Base-by-base conservation (phyloP, 257 asterid genomes). In the Ilex aquifolium region DNA sequence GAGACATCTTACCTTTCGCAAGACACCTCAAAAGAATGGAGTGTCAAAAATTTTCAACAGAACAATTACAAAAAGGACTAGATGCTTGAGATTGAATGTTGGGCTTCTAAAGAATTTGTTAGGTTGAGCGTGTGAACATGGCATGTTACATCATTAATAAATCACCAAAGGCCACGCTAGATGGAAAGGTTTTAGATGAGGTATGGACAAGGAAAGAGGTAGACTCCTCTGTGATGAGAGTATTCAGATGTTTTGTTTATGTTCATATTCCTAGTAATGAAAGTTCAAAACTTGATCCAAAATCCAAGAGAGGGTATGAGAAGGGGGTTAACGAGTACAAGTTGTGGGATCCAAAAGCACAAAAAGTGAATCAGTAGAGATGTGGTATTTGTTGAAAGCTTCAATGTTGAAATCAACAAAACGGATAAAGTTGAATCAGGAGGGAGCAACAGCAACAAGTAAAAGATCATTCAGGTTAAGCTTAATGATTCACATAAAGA, bases 101-200 rank as follows among this genome's bases (percentile, higher is more conserved):
- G 27, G 27, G 27, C 27, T 21, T 21, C 27, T 21, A 21, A 21
- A 21, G 27, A 21, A 21, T 21, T 21, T 21, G 0, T 21, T 21
- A 21, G 27, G 27, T 21, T 1, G 27, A 21, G 27, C 27, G 27
- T 21, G 27, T 21, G 27, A 21, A 21, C 27, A 21, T 29, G 49
- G 16, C 67, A 13, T 17, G 40, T 10, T 63, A 27, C 59, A 30
- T 63, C 59, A 63, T 30, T 42, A 49, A 51, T n/a, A 49, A 30
- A 11, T 21, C 56, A 48, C 67, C 67, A 7, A 27, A 29, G 29
- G 50, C 16, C 12, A 6, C 67, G 30, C 58, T 30, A 1, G 49
- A 51, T 13, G n/a, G 7, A 2, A 50, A 32, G 14, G 9, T 21
- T 1, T 6, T 16, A 51, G 60, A 63, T 2, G 48, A 63, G 49